These are phyloP conservation scores for Pseudevernia furfuracea DNA, from an alignment of 495 filamentous ascomycete species.

Conservation along the genomic window DNA sequence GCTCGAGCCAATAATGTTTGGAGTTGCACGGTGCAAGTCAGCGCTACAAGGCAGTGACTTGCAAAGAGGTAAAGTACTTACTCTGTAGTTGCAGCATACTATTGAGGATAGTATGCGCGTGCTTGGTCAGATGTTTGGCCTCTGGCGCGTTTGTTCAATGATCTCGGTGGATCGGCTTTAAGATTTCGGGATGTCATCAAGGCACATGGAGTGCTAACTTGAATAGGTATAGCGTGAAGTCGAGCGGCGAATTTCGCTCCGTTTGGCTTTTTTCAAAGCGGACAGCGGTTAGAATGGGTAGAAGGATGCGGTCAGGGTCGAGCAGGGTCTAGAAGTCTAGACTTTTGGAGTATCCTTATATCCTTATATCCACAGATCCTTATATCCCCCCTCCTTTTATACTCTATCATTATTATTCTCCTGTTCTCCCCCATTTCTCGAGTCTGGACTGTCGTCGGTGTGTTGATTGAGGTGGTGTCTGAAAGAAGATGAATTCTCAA, in stretches of 20 bases:
- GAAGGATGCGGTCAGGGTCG: neutral
- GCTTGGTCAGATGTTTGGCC: neutral
- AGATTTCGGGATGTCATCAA: constrained; percentile 1
- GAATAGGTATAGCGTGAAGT: neutral
- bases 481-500: no score
- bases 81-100: no score
- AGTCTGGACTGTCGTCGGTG: neutral
- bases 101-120: neutral
- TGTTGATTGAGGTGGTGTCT: no score
- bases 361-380: no score
- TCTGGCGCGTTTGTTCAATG: no score
- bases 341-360: no score
- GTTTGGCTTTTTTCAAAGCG: neutral
- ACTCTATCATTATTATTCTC: no score
- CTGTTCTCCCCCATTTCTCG: neutral
- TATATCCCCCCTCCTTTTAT: no score
- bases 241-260: neutral
- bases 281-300: neutral
- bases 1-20: neutral
- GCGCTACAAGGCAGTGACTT: neutral
- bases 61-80: no score
- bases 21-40: no score
- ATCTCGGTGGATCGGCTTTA: neutral
- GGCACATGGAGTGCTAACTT: neutral
- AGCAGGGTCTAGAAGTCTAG: no score